Evolutionary conservation across 495 filamentous ascomycete genomes (phyloP).

Genomic region (Aspergillus saccharolyticus): DNA sequence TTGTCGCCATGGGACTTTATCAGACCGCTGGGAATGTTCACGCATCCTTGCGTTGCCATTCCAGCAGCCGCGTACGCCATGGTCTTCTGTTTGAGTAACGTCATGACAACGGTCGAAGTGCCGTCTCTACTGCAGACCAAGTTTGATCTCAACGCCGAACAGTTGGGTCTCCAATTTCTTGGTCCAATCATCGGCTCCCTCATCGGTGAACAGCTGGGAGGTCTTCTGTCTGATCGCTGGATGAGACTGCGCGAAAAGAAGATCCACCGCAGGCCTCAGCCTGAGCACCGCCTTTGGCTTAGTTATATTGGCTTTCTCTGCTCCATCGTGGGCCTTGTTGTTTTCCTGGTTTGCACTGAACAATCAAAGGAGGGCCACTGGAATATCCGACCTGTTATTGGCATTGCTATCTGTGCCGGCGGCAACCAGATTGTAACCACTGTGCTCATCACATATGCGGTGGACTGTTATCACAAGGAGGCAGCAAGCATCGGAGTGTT

Average conservation of each 20-base stretch:
- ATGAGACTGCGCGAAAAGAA: constrained; percentile 35
- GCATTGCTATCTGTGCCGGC: constrained; percentile 43
- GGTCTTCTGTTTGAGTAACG: constrained; percentile 46
- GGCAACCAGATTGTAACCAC: constrained; percentile 58
- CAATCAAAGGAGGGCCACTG: constrained; percentile 35
- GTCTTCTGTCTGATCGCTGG: constrained; percentile 46
- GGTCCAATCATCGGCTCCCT: constrained; percentile 50
- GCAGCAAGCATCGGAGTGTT: constrained; percentile 52
- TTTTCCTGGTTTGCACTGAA: constrained; percentile 46
- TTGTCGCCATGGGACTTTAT: constrained; percentile 43
- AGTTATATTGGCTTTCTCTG: constrained; percentile 45
- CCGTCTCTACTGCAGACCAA: constrained; percentile 46
- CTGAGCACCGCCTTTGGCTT: constrained; percentile 51
- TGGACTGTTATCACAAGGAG: constrained; percentile 48
- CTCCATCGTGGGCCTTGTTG: constrained; percentile 44
- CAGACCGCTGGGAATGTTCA: constrained; percentile 36
- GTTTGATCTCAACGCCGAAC: constrained; percentile 48
- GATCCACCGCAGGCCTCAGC: constrained; percentile 23
- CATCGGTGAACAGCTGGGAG: constrained; percentile 53
- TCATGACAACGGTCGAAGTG: constrained; percentile 48
- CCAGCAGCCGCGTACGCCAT: constrained; percentile 48
- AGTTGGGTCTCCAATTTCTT: constrained; percentile 51
- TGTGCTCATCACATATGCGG: constrained; percentile 51
- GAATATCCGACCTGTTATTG: constrained; percentile 49
- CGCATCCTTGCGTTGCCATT: constrained; percentile 38